Evolutionary conservation across 805 yeast genomes (phyloP).

Genomic region (Metschnikowia lachancei): DNA sequence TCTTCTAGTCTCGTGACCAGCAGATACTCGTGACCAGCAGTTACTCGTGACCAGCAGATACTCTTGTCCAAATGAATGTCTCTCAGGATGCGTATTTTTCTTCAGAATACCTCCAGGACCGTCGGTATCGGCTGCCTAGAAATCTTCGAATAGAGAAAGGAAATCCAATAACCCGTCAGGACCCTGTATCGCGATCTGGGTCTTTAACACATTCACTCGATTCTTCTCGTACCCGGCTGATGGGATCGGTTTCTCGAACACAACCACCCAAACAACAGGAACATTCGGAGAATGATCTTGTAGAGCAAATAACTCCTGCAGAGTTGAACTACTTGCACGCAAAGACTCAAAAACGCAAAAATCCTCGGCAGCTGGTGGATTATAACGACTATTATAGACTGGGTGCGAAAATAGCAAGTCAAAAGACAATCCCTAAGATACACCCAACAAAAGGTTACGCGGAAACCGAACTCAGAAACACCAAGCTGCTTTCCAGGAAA

Average conservation of each 20-base stretch:
- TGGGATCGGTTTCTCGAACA: background rate
- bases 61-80: slow-evolving; percentile 33
- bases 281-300: slow-evolving; percentile 20
- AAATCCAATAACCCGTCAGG: background rate
- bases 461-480: background rate
- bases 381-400: slow-evolving; percentile 12
- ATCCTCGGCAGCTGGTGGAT: slow-evolving; percentile 3
- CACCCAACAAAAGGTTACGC: background rate
- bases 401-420: background rate
- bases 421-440: background rate
- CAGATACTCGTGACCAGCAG: background rate
- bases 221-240: background rate
- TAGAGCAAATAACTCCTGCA: slow-evolving; percentile 40
- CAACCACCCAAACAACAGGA: background rate
- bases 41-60: background rate
- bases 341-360: background rate
- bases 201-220: background rate
- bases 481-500: background rate
- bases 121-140: background rate
- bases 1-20: background rate
- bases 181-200: background rate
- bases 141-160: background rate
- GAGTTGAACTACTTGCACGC: slow-evolving; percentile 23
- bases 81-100: slow-evolving; percentile 43
- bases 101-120: slow-evolving; percentile 29